Conservation (phyloP, 2,329 filamentous ascomycete genomes). For the Alternaria gansuensis region DNA sequence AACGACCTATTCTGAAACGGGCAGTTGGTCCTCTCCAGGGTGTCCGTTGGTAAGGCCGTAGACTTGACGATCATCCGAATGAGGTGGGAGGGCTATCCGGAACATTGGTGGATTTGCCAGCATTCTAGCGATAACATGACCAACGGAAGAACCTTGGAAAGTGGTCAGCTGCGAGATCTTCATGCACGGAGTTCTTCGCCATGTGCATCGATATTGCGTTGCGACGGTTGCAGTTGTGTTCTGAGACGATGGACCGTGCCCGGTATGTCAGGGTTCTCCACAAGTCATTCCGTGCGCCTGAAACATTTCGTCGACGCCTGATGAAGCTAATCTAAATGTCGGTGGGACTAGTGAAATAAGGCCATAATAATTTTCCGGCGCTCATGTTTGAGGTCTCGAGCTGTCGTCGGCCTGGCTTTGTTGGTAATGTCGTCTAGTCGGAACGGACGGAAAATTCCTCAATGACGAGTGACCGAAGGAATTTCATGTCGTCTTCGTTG, state of each 20-base stretch:
- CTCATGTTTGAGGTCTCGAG: not conserved
- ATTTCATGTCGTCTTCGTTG: slow-evolving; percentile 22
- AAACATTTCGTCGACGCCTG: slow-evolving; percentile 34
- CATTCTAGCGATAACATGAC: slow-evolving; percentile 14
- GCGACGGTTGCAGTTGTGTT: slow-evolving; percentile 12
- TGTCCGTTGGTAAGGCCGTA: slow-evolving; percentile 1
- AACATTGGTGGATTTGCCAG: slow-evolving; percentile 28
- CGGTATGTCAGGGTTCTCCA: slow-evolving; percentile 18
- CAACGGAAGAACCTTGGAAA: slow-evolving; percentile 15
- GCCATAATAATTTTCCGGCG: slow-evolving; percentile 25
- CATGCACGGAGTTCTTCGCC: not conserved
- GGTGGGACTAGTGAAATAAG: slow-evolving; percentile 6
- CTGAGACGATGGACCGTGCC: slow-evolving; percentile 14
- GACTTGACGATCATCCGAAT: slow-evolving; percentile 8
- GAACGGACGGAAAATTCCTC: slow-evolving; percentile 29
- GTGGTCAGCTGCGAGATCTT: slow-evolving; percentile 1
- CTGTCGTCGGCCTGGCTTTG: not conserved
- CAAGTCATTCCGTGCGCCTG: slow-evolving; percentile 18
- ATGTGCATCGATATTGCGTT: not conserved
- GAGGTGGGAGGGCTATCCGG: not conserved
- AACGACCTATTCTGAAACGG: slow-evolving; percentile 13
- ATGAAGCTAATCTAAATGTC: slow-evolving; percentile 32
- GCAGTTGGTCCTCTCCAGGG: slow-evolving; percentile 13
- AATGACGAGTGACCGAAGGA: slow-evolving; percentile 13
- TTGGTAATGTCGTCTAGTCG: slow-evolving; percentile 7